Base-by-base conservation (phyloP, 2,329 filamentous ascomycete genomes). In the Fusarium praegraminearum region DNA sequence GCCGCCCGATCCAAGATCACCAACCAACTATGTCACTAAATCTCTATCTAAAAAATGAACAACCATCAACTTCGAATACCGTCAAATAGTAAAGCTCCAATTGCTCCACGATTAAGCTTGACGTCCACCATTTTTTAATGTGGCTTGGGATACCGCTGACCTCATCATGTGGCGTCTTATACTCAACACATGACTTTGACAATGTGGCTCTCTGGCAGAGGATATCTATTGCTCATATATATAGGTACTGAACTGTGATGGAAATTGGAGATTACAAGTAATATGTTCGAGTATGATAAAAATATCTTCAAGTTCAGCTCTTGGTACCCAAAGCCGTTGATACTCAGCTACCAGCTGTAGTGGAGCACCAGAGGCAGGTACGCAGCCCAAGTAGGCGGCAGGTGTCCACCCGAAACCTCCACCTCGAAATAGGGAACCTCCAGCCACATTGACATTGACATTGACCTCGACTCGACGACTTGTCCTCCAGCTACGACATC, bases 361-460 rank as follows among this genome's bases (percentile, higher is more conserved):
- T 70, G 68, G 68, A 65, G 64, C 67, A 60, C 36, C 50, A 62
- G 33, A 64, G 67, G 67, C 63, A 70, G 67, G 67, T 68, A 70
- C 67, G 30, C 40, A 57, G 43, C 45, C 55, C 28, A 57, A 54
- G 43, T 61, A 69, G 55, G 65, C 54, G 66, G 43, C 65, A 69
- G 55, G 65, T 57, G 66, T 52, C 66, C 66, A 59, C 67, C 62
- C 62, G 61, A 64, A 70, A 72, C 69, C 50, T 66, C 65, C 68
- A 70, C 57, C 56, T 72, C 62, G 62, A 72, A 65, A 67, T 72
- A 72, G 66, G 69, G 69, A 72, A 71, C 47, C 64, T 72, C 66
- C 70, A 72, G 70, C 70, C 70, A 72, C 70, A 71, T 54, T 58
- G 49, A 65, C 70, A 71, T 54, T 58, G 49, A 65, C 67, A 65